Evolutionary conservation across 805 yeast genomes (phyloP), one percentile per base, ranked within the genome.

Genomic region (Cyberlindnera xishuangbannaensis): DNA sequence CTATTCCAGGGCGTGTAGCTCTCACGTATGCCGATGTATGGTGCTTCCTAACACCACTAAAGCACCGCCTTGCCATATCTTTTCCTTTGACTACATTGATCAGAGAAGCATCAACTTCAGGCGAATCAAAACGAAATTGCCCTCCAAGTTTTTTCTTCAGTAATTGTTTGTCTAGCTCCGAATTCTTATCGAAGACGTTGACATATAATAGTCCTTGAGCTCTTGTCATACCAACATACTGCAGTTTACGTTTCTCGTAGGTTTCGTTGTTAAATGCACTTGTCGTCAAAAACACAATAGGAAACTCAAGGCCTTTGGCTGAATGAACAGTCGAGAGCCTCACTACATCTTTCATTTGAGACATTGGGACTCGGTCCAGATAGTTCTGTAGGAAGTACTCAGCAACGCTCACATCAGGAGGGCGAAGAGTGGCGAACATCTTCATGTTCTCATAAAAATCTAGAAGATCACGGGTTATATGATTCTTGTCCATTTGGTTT

Each of bases 241-340:
- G 56, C 10, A 73, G 51, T 29, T 76, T 61, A 12, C 62, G 58
- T 12, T 62, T 65, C 12, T 55, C 59, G n/a, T 15, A 8, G 2
- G 13, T 15, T 2, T 22, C 31, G 10, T 21, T 15, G 14, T 15
- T 5, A 5, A 41, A 20, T 4, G 27, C 32, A 5, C 41, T 41
- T 14, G 28, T 16, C 18, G 31, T 50, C 10, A 39, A 27, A 52
- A 81, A 80, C 2, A 78, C 85, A 10, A 79, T 62, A 0, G 87
- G 86, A 45, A 75, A 80, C 41, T 82, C 87, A 5, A 80, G 53
- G 0, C 92, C 90, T 45, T 83, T 83, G 1, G 88, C 76, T 1
- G 83, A 65, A 53, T 83, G 90, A 2, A 83, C 71, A 0, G 90
- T 83, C 0, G 86, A 75, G 2, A 81, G 44, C 31, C 73, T 75